Conservation (phyloP, 2,329 filamentous ascomycete genomes). For the Hortaea werneckii region DNA sequence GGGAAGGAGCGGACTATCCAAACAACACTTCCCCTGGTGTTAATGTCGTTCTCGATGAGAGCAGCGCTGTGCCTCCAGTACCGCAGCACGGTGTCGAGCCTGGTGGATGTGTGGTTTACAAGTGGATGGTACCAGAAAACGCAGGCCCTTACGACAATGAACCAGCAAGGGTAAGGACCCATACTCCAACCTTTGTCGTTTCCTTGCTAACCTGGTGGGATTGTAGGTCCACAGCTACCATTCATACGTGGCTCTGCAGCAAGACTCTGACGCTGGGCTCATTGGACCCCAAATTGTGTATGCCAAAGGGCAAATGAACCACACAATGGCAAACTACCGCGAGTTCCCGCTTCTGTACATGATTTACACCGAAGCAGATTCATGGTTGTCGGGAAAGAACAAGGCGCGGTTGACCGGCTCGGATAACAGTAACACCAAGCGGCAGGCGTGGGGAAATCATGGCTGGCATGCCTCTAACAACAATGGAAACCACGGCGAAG, state of each 20-base stretch:
- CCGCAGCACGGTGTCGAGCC: conserved; percentile 7
- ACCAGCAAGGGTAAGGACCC: conserved; percentile 7
- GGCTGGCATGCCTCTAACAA: background rate
- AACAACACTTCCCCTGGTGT: conserved; percentile 13
- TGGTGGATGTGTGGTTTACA: conserved; percentile 18
- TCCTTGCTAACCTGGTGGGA: conserved; percentile 1
- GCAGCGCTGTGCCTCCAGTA: conserved; percentile 12
- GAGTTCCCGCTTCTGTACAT: conserved; percentile 20
- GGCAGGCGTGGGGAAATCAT: background rate
- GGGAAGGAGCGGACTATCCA: conserved; percentile 14
- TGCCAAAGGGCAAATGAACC: conserved; percentile 15
- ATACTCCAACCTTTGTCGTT: no score
- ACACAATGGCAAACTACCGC: conserved; percentile 17
- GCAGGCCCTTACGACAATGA: conserved; percentile 9
- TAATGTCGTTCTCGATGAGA: conserved; percentile 5
- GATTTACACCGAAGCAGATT: conserved; percentile 16
- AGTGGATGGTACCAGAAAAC: conserved; percentile 14
- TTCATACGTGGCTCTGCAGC: conserved; percentile 18
- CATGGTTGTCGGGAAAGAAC: conserved; percentile 17
- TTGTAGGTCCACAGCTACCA: conserved; percentile 19
- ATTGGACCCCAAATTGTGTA: conserved; percentile 20
- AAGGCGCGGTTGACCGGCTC: background rate
- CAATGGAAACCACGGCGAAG: background rate
- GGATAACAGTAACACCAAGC: background rate
- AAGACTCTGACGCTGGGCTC: conserved; percentile 18